phyloP scores from a whole-genome alignment of 306 rosid genomes.

The Vigna radiata region DNA sequence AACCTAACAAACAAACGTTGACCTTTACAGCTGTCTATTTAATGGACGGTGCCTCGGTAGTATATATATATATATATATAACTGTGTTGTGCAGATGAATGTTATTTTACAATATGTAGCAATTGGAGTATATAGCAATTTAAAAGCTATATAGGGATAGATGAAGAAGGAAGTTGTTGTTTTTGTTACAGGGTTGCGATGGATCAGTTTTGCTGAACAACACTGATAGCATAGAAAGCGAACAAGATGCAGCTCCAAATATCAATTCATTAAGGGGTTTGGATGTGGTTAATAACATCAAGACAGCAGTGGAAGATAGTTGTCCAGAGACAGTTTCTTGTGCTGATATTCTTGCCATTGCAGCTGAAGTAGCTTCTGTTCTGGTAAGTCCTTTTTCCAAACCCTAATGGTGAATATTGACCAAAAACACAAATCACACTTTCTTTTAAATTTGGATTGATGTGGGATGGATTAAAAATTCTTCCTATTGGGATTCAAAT shows the following conservation, averaged over 20 bases:
- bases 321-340: conserved; percentile 65
- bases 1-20: not conserved
- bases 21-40: not conserved
- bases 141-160: not conserved
- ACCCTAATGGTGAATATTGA: no score
- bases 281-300: conserved; percentile 56
- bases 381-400: conserved; percentile 36
- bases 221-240: conserved; percentile 50
- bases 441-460: no score
- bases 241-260: conserved; percentile 49
- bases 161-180: not conserved
- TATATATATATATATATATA: no score
- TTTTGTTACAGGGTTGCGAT: conserved; percentile 64
- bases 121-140: no score
- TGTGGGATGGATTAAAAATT: no score
- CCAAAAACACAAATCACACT: no score
- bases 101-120: no score
- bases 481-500: no score
- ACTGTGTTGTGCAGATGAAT: no score
- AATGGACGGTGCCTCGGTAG: not conserved
- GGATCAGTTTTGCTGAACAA: conserved; percentile 61
- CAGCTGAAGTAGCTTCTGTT: conserved; percentile 48
- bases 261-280: conserved; percentile 60
- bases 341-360: conserved; percentile 64
- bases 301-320: conserved; percentile 46